phyloP scores from a whole-genome alignment of 345 rosid species.

The Microcos paniculata region DNA sequence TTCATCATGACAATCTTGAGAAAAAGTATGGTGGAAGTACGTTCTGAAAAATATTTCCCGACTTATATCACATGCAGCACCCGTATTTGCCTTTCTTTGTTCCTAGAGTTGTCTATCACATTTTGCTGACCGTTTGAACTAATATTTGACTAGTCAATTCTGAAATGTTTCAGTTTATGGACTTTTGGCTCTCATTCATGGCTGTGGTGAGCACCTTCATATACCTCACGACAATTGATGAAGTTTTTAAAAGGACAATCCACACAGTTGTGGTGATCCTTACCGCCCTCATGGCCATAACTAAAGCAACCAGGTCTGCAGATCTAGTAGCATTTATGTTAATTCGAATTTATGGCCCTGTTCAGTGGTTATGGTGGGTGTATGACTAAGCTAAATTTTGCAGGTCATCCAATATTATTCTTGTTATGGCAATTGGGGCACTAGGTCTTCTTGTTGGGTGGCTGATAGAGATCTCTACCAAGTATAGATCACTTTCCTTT shows the following conservation, averaged over 20 bases:
- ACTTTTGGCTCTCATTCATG: conserved; percentile 99
- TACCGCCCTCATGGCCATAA: conserved; percentile 88
- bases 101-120: neutral
- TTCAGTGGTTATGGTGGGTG: neutral
- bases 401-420: conserved; percentile 83
- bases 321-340: conserved; percentile 17
- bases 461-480: conserved; percentile 68
- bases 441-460: conserved; percentile 75
- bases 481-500: conserved; percentile 54
- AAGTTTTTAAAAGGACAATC: conserved; percentile 72
- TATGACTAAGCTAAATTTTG: conserved; percentile 12
- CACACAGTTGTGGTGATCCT: conserved; percentile 82
- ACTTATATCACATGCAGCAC: neutral
- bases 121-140: conserved; percentile 19
- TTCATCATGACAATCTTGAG: neutral
- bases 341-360: conserved; percentile 9
- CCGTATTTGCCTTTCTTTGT: neutral
- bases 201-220: conserved; percentile 91
- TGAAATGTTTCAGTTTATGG: conserved; percentile 81
- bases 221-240: conserved; percentile 68
- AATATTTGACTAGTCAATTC: conserved; percentile 15
- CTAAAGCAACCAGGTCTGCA: conserved; percentile 87
- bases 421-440: conserved; percentile 80
- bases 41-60: neutral
- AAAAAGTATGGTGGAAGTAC: neutral